These are phyloP conservation scores for Penicillium sp. DNA, from an alignment of 2,329 filamentous ascomycete species.

Conservation along the genomic window DNA sequence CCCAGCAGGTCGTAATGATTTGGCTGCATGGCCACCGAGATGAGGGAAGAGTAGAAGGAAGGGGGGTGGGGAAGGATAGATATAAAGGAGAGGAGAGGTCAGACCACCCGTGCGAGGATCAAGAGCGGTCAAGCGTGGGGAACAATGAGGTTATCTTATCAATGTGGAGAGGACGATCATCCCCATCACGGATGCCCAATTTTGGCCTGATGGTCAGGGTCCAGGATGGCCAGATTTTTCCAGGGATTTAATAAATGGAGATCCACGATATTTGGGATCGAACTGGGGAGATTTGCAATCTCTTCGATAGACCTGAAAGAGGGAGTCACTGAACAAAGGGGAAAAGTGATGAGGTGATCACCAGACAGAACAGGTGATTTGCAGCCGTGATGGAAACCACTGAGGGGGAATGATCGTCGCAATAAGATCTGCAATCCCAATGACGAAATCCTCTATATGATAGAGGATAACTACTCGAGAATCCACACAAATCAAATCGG, in stretches of 20 bases:
- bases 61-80: constrained; percentile 4
- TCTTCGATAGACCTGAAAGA: too few species aligned
- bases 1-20: constrained; percentile 37
- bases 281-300: too few species aligned
- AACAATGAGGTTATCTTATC: constrained; percentile 23
- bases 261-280: too few species aligned
- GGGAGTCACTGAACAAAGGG: background rate
- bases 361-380: constrained; percentile 24
- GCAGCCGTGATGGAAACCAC: constrained; percentile 17
- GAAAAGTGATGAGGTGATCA: constrained; percentile 22
- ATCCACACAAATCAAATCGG: too few species aligned
- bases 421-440: too few species aligned
- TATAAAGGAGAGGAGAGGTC: constrained; percentile 9
- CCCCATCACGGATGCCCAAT: constrained; percentile 21
- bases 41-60: background rate
- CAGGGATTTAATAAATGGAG: too few species aligned
- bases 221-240: too few species aligned
- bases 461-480: too few species aligned
- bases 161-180: constrained; percentile 18
- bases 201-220: constrained; percentile 2
- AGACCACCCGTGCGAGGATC: constrained; percentile 18
- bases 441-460: too few species aligned
- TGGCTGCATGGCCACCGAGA: constrained; percentile 33
- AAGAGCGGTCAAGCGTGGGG: constrained; percentile 26
- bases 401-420: constrained; percentile 6